Conservation (phyloP, 1,284 basidiomycete genomes). For the Meripilus lineatus region DNA sequence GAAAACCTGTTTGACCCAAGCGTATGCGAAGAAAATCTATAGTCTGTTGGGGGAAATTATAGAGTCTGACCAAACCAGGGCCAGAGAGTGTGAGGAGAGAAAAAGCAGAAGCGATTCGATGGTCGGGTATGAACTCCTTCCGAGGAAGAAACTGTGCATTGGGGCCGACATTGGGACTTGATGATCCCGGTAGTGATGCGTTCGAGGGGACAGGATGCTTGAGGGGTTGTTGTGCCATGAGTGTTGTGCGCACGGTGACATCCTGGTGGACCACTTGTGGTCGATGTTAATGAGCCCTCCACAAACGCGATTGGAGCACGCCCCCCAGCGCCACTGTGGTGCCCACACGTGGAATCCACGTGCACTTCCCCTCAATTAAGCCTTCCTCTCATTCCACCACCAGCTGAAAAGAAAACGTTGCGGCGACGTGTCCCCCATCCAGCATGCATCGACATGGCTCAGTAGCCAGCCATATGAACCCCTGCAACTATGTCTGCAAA, state of each 20-base stretch:
- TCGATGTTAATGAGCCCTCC: constrained; percentile 1
- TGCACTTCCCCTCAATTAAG: no score
- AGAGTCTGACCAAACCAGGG: constrained; percentile 58
- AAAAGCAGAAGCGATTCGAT: constrained; percentile 52
- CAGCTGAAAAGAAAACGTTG: no score
- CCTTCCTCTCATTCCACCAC: no score
- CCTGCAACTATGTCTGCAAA: no score
- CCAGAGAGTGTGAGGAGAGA: constrained; percentile 63
- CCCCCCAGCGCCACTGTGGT: no score
- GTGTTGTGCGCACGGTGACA: constrained; percentile 2
- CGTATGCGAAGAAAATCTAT: constrained; percentile 47
- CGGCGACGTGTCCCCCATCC: no score
- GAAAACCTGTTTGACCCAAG: constrained; percentile 43
- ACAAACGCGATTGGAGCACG: constrained; percentile 5
- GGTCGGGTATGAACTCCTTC: constrained; percentile 64
- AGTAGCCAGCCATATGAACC: no score
- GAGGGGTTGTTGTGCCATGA: constrained; percentile 16
- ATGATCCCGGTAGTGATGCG: background rate
- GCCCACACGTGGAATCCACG: background rate
- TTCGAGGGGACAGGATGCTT: constrained; percentile 18
- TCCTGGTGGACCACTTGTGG: background rate
- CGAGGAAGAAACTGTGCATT: constrained; percentile 49
- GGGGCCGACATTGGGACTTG: constrained; percentile 8
- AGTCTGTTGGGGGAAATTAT: constrained; percentile 55
- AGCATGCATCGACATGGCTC: no score